Percentiles rank a stretch among this genome's conserved stretches.
Conservation (phyloP, 2,329 filamentous ascomycete species). For the Amauroascus niger region DNA sequence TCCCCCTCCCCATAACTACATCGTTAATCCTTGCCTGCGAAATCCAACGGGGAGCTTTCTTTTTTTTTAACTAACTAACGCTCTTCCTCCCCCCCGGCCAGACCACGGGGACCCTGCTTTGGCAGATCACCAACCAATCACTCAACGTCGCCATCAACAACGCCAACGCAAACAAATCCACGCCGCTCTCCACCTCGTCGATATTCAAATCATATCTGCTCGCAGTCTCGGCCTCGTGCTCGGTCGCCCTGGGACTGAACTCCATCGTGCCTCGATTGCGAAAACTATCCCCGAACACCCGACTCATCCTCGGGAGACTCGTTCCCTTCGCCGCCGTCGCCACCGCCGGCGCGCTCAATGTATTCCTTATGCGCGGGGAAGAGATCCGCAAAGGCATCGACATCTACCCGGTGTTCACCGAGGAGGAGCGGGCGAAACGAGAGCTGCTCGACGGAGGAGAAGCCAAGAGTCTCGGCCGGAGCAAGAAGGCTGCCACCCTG, state of each 20-base stretch:
- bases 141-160: slow-evolving; percentile 97
- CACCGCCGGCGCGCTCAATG: slow-evolving; percentile 81
- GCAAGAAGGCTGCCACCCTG: slow-evolving; percentile 73
- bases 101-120: slow-evolving; percentile 76
- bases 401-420: slow-evolving; percentile 71
- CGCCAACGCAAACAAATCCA: slow-evolving; percentile 96
- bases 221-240: slow-evolving; percentile 86
- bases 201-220: slow-evolving; percentile 84
- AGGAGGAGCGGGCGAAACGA: slow-evolving; percentile 55
- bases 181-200: slow-evolving; percentile 68
- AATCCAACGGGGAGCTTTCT: background rate
- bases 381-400: slow-evolving; percentile 92
- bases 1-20: too few relatives aligned
- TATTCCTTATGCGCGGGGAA: slow-evolving; percentile 94
- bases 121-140: slow-evolving; percentile 95
- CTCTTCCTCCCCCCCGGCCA: too few relatives aligned
- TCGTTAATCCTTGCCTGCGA: background rate
- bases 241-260: slow-evolving; percentile 86
- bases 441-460: slow-evolving; percentile 57
- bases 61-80: background rate
- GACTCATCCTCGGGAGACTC: slow-evolving; percentile 68
- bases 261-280: slow-evolving; percentile 77
- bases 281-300: slow-evolving; percentile 62
- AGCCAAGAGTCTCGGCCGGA: slow-evolving; percentile 68
- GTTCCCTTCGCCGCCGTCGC: slow-evolving; percentile 95